These are phyloP conservation scores for Yarrowia bubula DNA, from an alignment of 805 yeast genomes.

Conservation along the genomic window DNA sequence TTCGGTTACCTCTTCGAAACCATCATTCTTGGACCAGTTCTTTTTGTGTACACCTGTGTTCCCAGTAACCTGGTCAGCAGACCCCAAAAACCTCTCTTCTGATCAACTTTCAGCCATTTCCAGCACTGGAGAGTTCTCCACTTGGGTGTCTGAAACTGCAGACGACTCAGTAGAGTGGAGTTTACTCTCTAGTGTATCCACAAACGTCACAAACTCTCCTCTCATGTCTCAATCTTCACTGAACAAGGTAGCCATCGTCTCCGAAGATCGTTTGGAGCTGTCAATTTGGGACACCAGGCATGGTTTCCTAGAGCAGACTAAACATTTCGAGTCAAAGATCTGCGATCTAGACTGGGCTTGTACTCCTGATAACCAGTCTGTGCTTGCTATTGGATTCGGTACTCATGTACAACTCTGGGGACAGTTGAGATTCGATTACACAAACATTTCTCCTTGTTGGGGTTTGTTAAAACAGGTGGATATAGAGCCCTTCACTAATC, in stretches of 20 bases:
- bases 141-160: conserved; percentile 47
- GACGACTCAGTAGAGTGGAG: conserved; percentile 27
- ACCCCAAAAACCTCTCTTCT: not conserved
- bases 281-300: conserved; percentile 78
- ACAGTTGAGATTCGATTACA: conserved; percentile 84
- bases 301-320: conserved; percentile 63
- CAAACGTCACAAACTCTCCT: conserved; percentile 56
- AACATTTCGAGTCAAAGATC: conserved; percentile 43
- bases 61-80: conserved; percentile 13
- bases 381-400: conserved; percentile 76
- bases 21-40: conserved; percentile 1
- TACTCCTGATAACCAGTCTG: conserved; percentile 60
- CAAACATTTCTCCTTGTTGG: conserved; percentile 75
- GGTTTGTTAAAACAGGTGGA: conserved; percentile 71
- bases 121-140: conserved; percentile 48
- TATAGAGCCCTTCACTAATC: conserved; percentile 68
- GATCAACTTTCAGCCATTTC: conserved; percentile 54
- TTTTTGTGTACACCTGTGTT: not conserved
- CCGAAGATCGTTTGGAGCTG: conserved; percentile 49
- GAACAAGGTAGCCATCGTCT: conserved; percentile 73
- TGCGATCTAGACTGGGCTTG: conserved; percentile 88
- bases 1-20: not conserved
- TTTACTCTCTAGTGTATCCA: conserved; percentile 56
- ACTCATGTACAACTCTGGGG: conserved; percentile 65
- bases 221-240: conserved; percentile 58